Base-by-base conservation (phyloP, 768 basidiomycete genomes). In the Psilocybe cyanescens region DNA sequence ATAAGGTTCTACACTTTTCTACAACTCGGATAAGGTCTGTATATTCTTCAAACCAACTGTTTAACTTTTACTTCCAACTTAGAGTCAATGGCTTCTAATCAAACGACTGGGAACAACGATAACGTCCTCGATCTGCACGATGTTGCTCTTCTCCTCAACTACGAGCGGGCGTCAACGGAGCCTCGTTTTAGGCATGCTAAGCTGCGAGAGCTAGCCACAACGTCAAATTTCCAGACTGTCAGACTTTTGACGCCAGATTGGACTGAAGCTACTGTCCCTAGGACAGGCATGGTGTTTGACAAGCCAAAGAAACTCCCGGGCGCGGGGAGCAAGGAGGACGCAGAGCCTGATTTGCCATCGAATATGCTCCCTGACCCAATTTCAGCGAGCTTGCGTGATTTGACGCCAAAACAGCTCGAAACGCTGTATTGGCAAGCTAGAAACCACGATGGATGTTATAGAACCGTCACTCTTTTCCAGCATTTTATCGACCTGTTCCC, bases 401-500 rank as follows among this genome's bases (percentile, higher is more conserved):
- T 70, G 33, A 65, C 64, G 29, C 55, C 64, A 14, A 62, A 58
- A 44, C 55, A 65, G 41, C 61, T 68, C 17, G 69, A 70, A 58
- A 62, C 67, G 11, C 67, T 64, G 33, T 68, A 68, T 33, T 68
- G 69, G 69, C 67, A 68, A 41, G 65, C 62, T 1, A 62, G 67
- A 37, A 64, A 70, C 33, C 69, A 70, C 24, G 69, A 70, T 41
- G 69, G 67, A 1, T 70, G 69, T 46, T 68, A 59, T 37, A 44
- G 44, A 12, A 56, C 69, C 1, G 60, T 68, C 19, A 50, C 64
- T 1, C 58, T 68, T 2, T 63, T 70, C 52, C 69, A 70, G 52
- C 55, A 70, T 28, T 65, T 71, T 49, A 58, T 71, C 39, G 65
- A 69, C 41, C 68, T 71, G n/a, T 65, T 69, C 39, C 70, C 65